A percentile compares a stretch with the other conserved stretches of the same genome.
Evolutionary conservation across 2,329 filamentous ascomycete genomes (phyloP).

Genomic region (Eutypella sp.): DNA sequence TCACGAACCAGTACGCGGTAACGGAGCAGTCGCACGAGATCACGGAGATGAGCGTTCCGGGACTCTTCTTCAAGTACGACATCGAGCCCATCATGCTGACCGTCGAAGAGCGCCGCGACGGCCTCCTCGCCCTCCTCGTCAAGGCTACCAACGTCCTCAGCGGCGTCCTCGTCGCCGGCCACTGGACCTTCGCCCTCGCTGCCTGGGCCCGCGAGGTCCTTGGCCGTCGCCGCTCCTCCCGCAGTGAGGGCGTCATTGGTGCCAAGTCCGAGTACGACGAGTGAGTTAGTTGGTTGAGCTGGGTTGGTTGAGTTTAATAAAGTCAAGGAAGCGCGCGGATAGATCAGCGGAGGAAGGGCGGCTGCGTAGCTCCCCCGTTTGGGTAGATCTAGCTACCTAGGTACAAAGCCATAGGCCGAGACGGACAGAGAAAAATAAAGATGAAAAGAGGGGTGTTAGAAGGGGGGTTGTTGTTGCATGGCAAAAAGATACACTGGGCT

Average conservation of each 20-base stretch:
- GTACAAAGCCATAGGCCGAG: too few species aligned
- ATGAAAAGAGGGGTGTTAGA: too few species aligned
- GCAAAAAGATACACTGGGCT: too few species aligned
- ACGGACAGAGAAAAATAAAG: too few species aligned
- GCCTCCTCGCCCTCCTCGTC: constrained; percentile 69
- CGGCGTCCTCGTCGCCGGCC: constrained; percentile 86
- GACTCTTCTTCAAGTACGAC: constrained; percentile 97
- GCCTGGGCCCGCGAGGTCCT: constrained; percentile 64
- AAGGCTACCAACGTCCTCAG: constrained; percentile 86
- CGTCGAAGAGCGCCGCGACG: constrained; percentile 74
- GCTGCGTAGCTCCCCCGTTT: neutral
- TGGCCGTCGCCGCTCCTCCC: constrained; percentile 42
- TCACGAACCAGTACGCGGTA: constrained; percentile 97
- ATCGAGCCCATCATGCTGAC: constrained; percentile 91
- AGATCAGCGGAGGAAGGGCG: neutral
- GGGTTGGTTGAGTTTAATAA: neutral
- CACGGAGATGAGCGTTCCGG: constrained; percentile 68
- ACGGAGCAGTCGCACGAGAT: constrained; percentile 77
- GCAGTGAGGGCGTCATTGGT: constrained; percentile 46
- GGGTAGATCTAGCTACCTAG: neutral
- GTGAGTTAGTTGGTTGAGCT: constrained; percentile 6
- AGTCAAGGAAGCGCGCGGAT: neutral
- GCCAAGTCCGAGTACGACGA: constrained; percentile 34
- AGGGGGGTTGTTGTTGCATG: too few species aligned
- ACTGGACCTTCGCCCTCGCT: constrained; percentile 84